A percentile compares a stretch with the other conserved stretches of the same genome.
Evolutionary conservation across 2,329 filamentous ascomycete species (phyloP).

Genomic region (Talaromyces sp.): DNA sequence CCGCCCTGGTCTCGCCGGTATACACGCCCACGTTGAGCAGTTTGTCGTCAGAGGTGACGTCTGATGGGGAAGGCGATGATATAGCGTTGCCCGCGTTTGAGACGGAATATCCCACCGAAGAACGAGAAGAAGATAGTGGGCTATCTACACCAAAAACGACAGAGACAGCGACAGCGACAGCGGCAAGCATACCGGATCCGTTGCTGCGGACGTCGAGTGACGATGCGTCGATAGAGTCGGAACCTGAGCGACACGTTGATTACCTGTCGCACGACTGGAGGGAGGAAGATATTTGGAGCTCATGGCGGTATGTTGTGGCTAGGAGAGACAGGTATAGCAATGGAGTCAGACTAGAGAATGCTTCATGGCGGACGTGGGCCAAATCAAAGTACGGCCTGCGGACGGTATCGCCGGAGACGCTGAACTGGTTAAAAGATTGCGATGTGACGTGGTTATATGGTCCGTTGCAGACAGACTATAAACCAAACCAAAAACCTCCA

Average conservation of each 20-base stretch:
- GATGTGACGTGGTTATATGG: slow-evolving; percentile 98
- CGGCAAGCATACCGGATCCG: not conserved
- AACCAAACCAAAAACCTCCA: slow-evolving; percentile 52
- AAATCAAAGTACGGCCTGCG: slow-evolving; percentile 84
- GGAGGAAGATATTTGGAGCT: slow-evolving; percentile 96
- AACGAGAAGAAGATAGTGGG: not conserved
- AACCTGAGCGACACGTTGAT: slow-evolving; percentile 87
- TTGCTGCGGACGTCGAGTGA: slow-evolving; percentile 46
- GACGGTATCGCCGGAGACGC: slow-evolving; percentile 83
- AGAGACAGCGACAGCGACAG: not conserved
- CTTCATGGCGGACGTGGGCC: slow-evolving; percentile 95
- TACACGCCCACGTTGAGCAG: slow-evolving; percentile 41
- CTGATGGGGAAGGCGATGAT: slow-evolving; percentile 36
- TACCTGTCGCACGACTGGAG: slow-evolving; percentile 91
- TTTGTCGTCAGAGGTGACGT: slow-evolving; percentile 36
- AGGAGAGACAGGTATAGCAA: slow-evolving; percentile 78
- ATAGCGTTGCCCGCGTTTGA: slow-evolving; percentile 47
- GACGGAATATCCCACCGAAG: slow-evolving; percentile 30
- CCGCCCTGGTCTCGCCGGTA: slow-evolving; percentile 31
- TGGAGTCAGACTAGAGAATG: slow-evolving; percentile 82
- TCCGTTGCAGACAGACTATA: slow-evolving; percentile 73
- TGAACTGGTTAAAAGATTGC: slow-evolving; percentile 97
- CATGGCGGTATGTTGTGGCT: slow-evolving; percentile 88
- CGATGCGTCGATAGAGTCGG: slow-evolving; percentile 70
- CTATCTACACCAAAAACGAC: slow-evolving; percentile 1